These are phyloP conservation scores for Magnolia sinica DNA, from an alignment of 164 flowering plant genomes.

Conservation along the genomic window DNA sequence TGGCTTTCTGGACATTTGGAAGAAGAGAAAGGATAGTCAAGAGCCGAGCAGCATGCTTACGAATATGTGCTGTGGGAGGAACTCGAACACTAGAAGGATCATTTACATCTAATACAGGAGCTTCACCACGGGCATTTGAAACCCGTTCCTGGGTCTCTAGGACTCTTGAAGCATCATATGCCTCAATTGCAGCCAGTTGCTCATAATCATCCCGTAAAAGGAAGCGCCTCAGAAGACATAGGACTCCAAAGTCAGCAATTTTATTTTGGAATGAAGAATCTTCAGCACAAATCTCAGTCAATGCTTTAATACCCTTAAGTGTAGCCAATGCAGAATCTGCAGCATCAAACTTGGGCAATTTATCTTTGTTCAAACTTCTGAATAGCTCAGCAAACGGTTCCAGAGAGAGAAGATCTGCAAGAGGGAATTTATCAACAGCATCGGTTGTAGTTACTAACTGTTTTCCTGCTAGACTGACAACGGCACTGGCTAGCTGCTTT, in stretches of 20 bases:
- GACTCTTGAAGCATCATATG: conserved; percentile 89
- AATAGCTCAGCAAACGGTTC: conserved; percentile 73
- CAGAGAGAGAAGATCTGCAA: conserved; percentile 68
- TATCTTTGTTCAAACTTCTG: conserved; percentile 59
- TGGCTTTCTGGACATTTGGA: conserved; percentile 67
- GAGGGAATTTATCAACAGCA: conserved; percentile 48
- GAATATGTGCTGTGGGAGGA: conserved; percentile 84
- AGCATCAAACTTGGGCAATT: conserved; percentile 57
- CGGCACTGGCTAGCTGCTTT: conserved; percentile 63
- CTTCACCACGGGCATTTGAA: conserved; percentile 36
- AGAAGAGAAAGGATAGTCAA: conserved; percentile 74
- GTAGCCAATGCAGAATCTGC: conserved; percentile 92
- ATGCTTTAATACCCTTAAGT: conserved; percentile 79
- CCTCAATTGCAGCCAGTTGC: conserved; percentile 84
- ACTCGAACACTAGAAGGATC: conserved; percentile 72
- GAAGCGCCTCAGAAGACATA: conserved; percentile 77
- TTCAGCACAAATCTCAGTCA: conserved; percentile 70
- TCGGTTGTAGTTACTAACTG: conserved; percentile 39
- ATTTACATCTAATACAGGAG: conserved; percentile 32
- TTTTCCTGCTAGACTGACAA: conserved; percentile 68
- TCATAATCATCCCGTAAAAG: conserved; percentile 89
- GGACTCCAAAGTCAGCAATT: conserved; percentile 64
- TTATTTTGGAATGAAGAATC: conserved; percentile 55
- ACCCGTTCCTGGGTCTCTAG: conserved; percentile 51
- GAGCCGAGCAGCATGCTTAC: conserved; percentile 90